Percentiles rank a stretch among this genome's conserved stretches.
Conservation (phyloP, 2,329 filamentous ascomycete genomes). For the Colletotrichum spaethianum region DNA sequence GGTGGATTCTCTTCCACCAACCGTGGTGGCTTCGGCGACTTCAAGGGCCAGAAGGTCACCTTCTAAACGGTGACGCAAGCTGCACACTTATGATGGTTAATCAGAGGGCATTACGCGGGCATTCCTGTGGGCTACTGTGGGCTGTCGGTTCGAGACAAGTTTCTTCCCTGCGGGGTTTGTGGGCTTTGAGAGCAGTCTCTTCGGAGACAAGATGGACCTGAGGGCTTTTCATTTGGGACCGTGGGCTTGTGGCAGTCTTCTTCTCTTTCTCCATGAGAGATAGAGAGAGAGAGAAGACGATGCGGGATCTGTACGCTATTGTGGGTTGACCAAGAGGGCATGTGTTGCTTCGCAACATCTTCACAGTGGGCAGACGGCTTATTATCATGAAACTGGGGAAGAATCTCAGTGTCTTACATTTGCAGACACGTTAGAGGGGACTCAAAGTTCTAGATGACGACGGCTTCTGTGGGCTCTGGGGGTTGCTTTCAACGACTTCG, state of each 20-base stretch:
- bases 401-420: constrained; percentile 47
- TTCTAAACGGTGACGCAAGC: constrained; percentile 62
- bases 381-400: constrained; percentile 48
- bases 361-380: constrained; percentile 45
- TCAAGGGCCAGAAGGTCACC: constrained; percentile 83
- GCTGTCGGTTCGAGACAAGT: constrained; percentile 68
- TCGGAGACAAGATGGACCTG: constrained; percentile 67
- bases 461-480: constrained; percentile 50
- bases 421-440: constrained; percentile 48
- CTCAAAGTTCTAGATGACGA: constrained; percentile 48
- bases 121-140: constrained; percentile 67
- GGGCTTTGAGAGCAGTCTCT: constrained; percentile 68
- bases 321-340: constrained; percentile 49
- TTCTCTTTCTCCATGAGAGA: constrained; percentile 16
- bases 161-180: constrained; percentile 55
- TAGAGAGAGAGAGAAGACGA: constrained; percentile 23
- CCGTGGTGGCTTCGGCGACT: constrained; percentile 59
- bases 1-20: constrained; percentile 63
- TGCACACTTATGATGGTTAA: constrained; percentile 53
- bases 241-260: constrained; percentile 49
- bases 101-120: constrained; percentile 62
- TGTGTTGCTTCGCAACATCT: constrained; percentile 44
- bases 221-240: constrained; percentile 61
- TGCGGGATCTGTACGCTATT: constrained; percentile 41
- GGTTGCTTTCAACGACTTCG: constrained; percentile 36